These are phyloP conservation scores for Galeopsis tetrahit DNA, from an alignment of 257 asterid species.

Conservation along the genomic window DNA sequence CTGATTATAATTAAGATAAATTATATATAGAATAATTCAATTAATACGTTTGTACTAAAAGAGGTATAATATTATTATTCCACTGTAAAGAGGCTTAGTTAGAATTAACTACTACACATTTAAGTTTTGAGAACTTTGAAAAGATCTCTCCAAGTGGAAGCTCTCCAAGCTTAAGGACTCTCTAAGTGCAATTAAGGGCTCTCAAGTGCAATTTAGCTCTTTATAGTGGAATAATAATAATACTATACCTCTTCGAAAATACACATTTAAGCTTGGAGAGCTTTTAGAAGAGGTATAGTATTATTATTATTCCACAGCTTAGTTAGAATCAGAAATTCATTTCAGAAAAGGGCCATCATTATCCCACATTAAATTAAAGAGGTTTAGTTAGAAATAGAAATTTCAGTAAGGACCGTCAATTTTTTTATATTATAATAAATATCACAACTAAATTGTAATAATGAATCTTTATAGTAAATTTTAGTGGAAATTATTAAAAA, in stretches of 20 bases:
- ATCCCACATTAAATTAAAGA: background rate
- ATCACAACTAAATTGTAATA: background rate
- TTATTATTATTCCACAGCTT: too few relatives aligned
- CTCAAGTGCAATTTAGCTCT: too few relatives aligned
- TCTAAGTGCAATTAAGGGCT: too few relatives aligned
- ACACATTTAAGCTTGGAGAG: too few relatives aligned
- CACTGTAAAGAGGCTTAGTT: background rate
- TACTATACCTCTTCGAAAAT: too few relatives aligned
- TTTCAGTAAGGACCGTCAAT: background rate
- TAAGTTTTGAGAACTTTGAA: too few relatives aligned
- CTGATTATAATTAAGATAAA: slow-evolving; percentile 38
- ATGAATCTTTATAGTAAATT: background rate
- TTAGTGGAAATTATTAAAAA: background rate
- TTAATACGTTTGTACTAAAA: background rate
- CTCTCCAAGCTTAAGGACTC: too few relatives aligned
- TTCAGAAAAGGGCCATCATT: background rate
- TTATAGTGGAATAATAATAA: too few relatives aligned
- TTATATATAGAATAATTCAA: background rate
- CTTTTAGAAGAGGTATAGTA: background rate
- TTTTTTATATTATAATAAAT: background rate
- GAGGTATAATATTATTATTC: background rate
- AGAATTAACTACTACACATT: too few relatives aligned
- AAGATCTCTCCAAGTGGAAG: too few relatives aligned
- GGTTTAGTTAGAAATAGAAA: background rate
- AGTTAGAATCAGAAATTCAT: background rate